Base-by-base conservation (phyloP, 176 grass and related monocot species). In the Juncus inflexus region DNA sequence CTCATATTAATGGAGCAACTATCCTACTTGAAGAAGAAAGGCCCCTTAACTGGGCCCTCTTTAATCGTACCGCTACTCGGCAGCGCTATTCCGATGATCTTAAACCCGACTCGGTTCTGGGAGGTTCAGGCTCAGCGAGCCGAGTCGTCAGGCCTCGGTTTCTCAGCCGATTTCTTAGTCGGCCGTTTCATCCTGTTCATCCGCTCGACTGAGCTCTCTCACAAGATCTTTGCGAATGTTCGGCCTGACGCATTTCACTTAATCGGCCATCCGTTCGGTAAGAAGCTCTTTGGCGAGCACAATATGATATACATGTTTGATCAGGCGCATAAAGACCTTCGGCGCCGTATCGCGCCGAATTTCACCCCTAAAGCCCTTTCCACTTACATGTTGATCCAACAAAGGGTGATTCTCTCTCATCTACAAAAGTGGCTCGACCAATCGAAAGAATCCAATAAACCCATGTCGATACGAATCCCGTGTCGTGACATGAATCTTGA, bases 401-500 rank as follows among this genome's bases (percentile, higher is more conserved):
- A 95, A 80, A 75, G 71, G 41, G 86, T 90, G 50, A 75, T 95
- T 74, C 52, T 86, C 11, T 15, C 70, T 1, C 86, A 95, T 66
- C 47, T 95, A 63, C 58, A 62, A 0, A 28, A 58, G 0, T 95
- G 90, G 90, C 76, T 95, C 5, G 79, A 74, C 10, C 53, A 47
- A 37, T 64, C 55, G 6, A 11, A 42, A 4, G 4, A 19, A 1
- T 19, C 2, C 12, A 47, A 5, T 5, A 37, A 40, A 35, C 66
- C 80, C 5, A 59, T 81, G 15, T 60, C 81, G 50, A 66, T 96
- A 4, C 79, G 91, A 3, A 71, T 90, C 4, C 84, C 74, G 3
- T 96, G 81, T 84, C 87, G 87, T 54, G 84, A 90, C 73, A 84
- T 96, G 81, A 96, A 96, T 67, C 84, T 96, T 0, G 84, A 96